A percentile compares a stretch with the other conserved stretches of the same genome.
Conservation (phyloP, 2,329 filamentous ascomycete species). For the Zalaria sp. region DNA sequence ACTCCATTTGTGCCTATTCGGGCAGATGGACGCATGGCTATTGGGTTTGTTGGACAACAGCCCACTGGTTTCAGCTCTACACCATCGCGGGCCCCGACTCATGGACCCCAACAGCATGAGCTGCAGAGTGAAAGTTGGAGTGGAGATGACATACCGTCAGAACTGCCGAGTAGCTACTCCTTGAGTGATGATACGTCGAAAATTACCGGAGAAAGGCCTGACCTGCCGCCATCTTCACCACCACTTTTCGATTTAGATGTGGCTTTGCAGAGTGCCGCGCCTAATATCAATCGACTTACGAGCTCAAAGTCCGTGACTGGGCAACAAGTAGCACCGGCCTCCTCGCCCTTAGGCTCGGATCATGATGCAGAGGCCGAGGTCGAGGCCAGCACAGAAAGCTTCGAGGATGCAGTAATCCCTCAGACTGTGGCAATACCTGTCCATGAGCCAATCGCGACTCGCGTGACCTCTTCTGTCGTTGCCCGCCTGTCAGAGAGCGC, state of each 20-base stretch:
- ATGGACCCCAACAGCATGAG: not conserved
- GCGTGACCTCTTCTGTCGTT: no score
- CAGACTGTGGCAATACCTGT: no score
- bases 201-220: slow-evolving; percentile 1
- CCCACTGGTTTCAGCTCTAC: not conserved
- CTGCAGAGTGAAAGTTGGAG: slow-evolving; percentile 2
- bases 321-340: slow-evolving; percentile 8
- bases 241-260: no score
- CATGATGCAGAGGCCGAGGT: not conserved
- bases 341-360: slow-evolving; percentile 10
- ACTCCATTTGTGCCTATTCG: not conserved
- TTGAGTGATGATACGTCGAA: slow-evolving; percentile 14
- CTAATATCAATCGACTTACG: not conserved
- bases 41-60: not conserved
- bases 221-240: not conserved
- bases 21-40: not conserved
- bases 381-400: no score
- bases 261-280: no score
- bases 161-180: slow-evolving; percentile 20
- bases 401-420: no score
- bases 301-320: slow-evolving; percentile 1
- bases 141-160: slow-evolving; percentile 11
- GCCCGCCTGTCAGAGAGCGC: no score
- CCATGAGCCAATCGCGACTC: no score
- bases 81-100: not conserved